phyloP scores from a whole-genome alignment of 805 yeast genomes.

The Sugiyamaella smithiae region DNA sequence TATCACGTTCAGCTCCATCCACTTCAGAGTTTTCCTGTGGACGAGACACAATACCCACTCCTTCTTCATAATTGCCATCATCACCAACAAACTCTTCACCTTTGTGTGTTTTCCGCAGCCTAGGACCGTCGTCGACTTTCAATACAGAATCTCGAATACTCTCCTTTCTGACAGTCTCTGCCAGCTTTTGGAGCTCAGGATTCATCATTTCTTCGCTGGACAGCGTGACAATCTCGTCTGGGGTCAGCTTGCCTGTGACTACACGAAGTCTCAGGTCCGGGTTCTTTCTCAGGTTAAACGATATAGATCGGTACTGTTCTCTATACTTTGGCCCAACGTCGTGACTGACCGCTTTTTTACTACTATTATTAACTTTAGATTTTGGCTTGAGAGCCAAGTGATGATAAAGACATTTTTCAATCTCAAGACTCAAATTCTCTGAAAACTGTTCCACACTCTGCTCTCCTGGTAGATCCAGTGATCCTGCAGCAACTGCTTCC shows the following conservation, averaged over 20 bases:
- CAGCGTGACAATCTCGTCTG: conserved; percentile 59
- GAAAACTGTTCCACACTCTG: conserved; percentile 39
- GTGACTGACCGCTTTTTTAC: conserved; percentile 11
- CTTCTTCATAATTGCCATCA: conserved; percentile 37
- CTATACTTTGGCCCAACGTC: conserved; percentile 51
- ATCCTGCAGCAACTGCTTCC: conserved; percentile 28
- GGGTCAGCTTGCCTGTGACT: conserved; percentile 49
- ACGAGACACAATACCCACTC: background rate
- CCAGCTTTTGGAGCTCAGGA: conserved; percentile 68
- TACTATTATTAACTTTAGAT: conserved; percentile 13
- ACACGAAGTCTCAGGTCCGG: conserved; percentile 55
- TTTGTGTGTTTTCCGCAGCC: conserved; percentile 76
- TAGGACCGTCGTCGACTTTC: conserved; percentile 56
- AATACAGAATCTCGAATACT: conserved; percentile 67
- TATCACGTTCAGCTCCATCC: background rate
- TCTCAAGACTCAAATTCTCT: conserved; percentile 43
- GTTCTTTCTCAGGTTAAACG: conserved; percentile 61
- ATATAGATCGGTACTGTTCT: conserved; percentile 63
- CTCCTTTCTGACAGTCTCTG: conserved; percentile 67
- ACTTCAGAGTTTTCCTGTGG: background rate
- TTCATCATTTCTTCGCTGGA: conserved; percentile 74
- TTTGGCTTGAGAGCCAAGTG: conserved; percentile 33
- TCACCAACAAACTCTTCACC: conserved; percentile 80
- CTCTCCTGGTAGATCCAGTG: conserved; percentile 14
- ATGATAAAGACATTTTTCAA: conserved; percentile 51